Conservation (phyloP, 306 rosid species). For the Albizia julibrissin region DNA sequence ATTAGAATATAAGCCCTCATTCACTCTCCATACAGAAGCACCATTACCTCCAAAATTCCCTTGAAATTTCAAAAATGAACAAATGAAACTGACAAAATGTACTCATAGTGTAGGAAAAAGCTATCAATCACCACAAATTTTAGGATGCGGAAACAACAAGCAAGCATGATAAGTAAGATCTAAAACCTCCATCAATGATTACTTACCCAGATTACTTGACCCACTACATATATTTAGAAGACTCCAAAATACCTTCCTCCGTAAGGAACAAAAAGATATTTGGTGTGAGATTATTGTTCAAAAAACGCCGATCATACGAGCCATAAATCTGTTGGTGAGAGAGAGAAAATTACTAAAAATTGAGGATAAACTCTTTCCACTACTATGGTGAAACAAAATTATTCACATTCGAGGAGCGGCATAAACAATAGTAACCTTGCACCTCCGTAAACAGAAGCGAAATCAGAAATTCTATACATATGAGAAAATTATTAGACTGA, state of each 20-base stretch:
- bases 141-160: background rate
- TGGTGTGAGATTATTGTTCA: constrained; percentile 1
- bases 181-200: background rate
- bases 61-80: background rate
- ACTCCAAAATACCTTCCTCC: background rate
- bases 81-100: background rate
- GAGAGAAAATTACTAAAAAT: background rate
- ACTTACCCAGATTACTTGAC: background rate
- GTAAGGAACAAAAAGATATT: background rate
- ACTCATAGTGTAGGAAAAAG: background rate
- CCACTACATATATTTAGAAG: background rate
- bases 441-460: background rate
- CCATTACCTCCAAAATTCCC: background rate
- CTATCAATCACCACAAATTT: background rate
- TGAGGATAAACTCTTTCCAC: background rate
- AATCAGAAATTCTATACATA: background rate
- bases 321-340: background rate
- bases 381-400: background rate
- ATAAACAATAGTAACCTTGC: background rate
- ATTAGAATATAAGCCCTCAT: background rate
- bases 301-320: background rate
- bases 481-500: background rate
- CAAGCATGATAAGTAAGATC: background rate
- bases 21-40: background rate
- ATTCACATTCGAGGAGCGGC: background rate